phyloP scores from a whole-genome alignment of 2,329 filamentous ascomycete genomes.

The Curvularia sp. region DNA sequence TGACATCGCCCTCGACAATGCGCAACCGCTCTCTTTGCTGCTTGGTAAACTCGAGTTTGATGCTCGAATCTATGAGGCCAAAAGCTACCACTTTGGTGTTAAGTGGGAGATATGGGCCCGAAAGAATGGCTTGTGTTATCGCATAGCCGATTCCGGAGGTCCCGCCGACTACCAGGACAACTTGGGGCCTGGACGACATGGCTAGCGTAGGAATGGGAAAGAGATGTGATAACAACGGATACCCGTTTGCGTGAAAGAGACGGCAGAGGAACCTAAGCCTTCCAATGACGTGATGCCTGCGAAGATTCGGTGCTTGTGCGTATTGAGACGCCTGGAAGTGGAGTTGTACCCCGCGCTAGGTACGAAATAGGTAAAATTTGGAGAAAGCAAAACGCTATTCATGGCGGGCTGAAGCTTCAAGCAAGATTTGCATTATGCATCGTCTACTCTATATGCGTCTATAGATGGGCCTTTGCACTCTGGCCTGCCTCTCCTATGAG shows the following conservation, averaged over 20 bases:
- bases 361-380: slow-evolving; percentile 11
- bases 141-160: slow-evolving; percentile 33
- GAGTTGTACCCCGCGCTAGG: slow-evolving; percentile 18
- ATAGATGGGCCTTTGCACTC: slow-evolving; percentile 7
- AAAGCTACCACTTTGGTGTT: slow-evolving; percentile 18
- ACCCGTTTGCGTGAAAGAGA: neutral
- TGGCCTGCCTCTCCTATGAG: slow-evolving; percentile 3
- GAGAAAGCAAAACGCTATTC: neutral
- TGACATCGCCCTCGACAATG: slow-evolving; percentile 20
- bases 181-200: slow-evolving; percentile 20
- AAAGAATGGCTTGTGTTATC: slow-evolving; percentile 24
- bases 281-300: slow-evolving; percentile 3
- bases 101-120: slow-evolving; percentile 10
- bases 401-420: neutral
- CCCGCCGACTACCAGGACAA: slow-evolving; percentile 36
- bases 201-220: neutral
- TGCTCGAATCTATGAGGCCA: slow-evolving; percentile 15
- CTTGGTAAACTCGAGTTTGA: slow-evolving; percentile 18
- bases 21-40: slow-evolving; percentile 16
- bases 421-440: neutral
- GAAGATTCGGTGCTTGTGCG: slow-evolving; percentile 14
- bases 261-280: neutral
- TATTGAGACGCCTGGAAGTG: slow-evolving; percentile 11
- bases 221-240: neutral
- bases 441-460: neutral